A percentile compares a stretch with the other conserved stretches of the same genome.
phyloP scores from a whole-genome alignment of 2,329 filamentous ascomycete species.

The Xylaria multiplex region DNA sequence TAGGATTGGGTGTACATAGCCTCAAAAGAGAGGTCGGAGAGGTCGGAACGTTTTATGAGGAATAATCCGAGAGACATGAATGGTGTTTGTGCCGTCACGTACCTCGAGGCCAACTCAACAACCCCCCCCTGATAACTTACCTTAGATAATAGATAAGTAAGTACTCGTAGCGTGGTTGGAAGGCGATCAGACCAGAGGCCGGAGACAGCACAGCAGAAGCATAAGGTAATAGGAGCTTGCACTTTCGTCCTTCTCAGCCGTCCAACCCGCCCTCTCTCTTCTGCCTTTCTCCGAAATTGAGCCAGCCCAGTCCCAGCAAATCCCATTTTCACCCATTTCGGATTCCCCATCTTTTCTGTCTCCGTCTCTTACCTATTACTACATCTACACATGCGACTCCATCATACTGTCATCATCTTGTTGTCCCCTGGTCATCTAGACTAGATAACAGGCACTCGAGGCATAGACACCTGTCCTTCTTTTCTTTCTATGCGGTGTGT shows the following conservation, averaged over 20 bases:
- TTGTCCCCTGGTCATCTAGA: slow-evolving; percentile 15
- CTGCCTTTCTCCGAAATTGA: slow-evolving; percentile 28
- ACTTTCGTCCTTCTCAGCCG: slow-evolving; percentile 26
- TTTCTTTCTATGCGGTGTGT: slow-evolving; percentile 4
- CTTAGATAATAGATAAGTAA: slow-evolving; percentile 17
- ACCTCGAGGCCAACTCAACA: slow-evolving; percentile 14
- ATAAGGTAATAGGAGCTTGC: slow-evolving; percentile 20
- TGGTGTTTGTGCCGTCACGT: slow-evolving; percentile 30
- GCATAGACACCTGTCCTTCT: slow-evolving; percentile 6
- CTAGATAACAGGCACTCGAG: not conserved
- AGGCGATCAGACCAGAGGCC: slow-evolving; percentile 16
- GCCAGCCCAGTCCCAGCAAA: slow-evolving; percentile 28
- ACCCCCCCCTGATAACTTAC: slow-evolving; percentile 17
- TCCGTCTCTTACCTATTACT: not conserved
- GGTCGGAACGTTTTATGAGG: slow-evolving; percentile 39
- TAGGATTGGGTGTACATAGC: slow-evolving; percentile 7
- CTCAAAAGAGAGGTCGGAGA: slow-evolving; percentile 29
- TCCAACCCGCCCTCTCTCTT: slow-evolving; percentile 21
- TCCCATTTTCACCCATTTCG: slow-evolving; percentile 21
- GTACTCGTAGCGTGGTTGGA: slow-evolving; percentile 10
- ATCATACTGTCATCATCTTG: slow-evolving; percentile 33
- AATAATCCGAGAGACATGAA: slow-evolving; percentile 40
- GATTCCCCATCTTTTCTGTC: slow-evolving; percentile 32
- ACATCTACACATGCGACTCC: slow-evolving; percentile 1
- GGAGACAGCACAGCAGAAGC: slow-evolving; percentile 1